phyloP scores from a whole-genome alignment of 225 moss, liverwort and hornwort genomes.

The Takakia lepidozioides region DNA sequence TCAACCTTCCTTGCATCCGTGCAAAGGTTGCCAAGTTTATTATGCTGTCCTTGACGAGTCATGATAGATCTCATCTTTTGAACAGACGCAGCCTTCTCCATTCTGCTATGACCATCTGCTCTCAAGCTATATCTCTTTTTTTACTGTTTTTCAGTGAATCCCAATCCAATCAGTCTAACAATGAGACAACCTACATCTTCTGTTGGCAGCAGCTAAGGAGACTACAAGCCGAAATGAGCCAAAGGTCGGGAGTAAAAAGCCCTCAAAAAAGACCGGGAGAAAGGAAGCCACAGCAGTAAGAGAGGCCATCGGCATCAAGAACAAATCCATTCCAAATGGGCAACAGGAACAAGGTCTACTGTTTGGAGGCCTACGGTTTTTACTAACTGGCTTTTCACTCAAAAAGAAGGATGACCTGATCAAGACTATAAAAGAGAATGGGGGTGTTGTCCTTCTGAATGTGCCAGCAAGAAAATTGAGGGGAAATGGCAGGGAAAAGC shows the following conservation, averaged over 20 bases:
- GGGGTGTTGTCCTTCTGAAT: conserved; percentile 12
- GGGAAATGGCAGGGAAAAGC: conserved; percentile 10
- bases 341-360: background rate
- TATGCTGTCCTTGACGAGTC: too few species aligned
- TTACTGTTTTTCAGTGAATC: too few species aligned
- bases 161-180: too few species aligned
- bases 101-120: too few species aligned
- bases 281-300: background rate
- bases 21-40: too few species aligned
- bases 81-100: too few species aligned
- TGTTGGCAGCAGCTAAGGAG: conserved; percentile 1
- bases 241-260: conserved; percentile 1
- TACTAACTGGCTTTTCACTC: conserved; percentile 19
- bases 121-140: too few species aligned
- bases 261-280: background rate
- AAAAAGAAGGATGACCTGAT: conserved; percentile 6
- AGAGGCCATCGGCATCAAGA: background rate
- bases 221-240: background rate
- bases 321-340: background rate
- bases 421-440: conserved; percentile 12
- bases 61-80: too few species aligned
- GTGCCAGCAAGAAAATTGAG: conserved; percentile 14
- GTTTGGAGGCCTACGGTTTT: conserved; percentile 18
- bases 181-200: too few species aligned
- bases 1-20: too few species aligned